Evolutionary conservation across 441 rosid species (phyloP).

Genomic region (Isatis lusitanica): DNA sequence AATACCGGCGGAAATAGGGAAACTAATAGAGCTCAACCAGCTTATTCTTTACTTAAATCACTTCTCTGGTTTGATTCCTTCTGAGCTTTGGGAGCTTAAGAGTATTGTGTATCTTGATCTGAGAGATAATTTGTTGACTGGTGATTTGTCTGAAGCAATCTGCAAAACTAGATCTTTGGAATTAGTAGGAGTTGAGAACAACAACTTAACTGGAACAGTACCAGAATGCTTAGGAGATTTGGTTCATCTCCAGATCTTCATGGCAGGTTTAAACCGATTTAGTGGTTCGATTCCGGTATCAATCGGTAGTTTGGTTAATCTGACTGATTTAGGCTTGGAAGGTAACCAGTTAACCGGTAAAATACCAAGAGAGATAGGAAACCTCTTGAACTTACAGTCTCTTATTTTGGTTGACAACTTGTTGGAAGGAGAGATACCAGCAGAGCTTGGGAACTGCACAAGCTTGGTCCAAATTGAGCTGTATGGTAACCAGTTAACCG

Average conservation of each 20-base stretch:
- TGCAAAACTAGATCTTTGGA: conserved; percentile 56
- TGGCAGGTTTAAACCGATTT: conserved; percentile 48
- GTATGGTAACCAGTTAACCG: conserved; percentile 51
- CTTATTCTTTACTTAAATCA: conserved; percentile 53
- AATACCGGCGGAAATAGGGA: conserved; percentile 64
- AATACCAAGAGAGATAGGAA: conserved; percentile 68
- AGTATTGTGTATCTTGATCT: conserved; percentile 54
- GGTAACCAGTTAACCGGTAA: conserved; percentile 58
- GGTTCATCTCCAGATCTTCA: conserved; percentile 50
- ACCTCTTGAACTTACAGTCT: conserved; percentile 50
- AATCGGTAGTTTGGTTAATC: conserved; percentile 48
- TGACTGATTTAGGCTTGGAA: conserved; percentile 57
- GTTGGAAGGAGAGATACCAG: conserved; percentile 62
- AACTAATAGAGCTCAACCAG: conserved; percentile 49
- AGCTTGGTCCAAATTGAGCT: conserved; percentile 57
- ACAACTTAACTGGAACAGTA: conserved; percentile 66
- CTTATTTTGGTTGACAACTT: conserved; percentile 49
- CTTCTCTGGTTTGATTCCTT: conserved; percentile 68
- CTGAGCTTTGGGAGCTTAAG: conserved; percentile 55
- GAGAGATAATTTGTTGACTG: conserved; percentile 58
- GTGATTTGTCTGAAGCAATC: conserved; percentile 59
- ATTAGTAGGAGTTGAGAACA: conserved; percentile 42
- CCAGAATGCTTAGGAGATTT: conserved; percentile 62
- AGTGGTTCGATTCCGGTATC: conserved; percentile 66
- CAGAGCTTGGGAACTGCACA: conserved; percentile 62